Evolutionary conservation across 257 asterid species (phyloP), one percentile per base, ranked within the genome.

Genomic region (Buddleja alternifolia): DNA sequence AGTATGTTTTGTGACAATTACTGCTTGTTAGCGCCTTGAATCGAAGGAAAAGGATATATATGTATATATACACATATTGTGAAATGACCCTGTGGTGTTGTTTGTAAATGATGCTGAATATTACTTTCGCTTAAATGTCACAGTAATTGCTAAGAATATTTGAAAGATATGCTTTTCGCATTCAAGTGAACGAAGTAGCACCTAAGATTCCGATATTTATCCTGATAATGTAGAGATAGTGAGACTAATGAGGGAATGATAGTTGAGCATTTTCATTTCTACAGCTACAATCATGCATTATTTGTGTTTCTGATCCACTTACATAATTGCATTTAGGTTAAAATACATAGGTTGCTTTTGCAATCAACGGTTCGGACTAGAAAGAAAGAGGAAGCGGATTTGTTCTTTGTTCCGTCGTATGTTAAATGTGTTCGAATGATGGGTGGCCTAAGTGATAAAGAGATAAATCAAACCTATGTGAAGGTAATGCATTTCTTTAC

Each of bases 381-480:
- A 65, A 84, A 60, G 70, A 93, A 90, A 83, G 91, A 85, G 68
- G 90, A 85, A 63, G 99, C 97, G 6, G 96, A 90, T 76, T 76
- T 93, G 70, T 93, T 93, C 79, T 90, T 93, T 59, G 96, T 90
- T 77, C 96, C 99, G 3, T 74, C 88, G 60, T 93, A 93, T 77
- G 89, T 87, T 51, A 93, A 93, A 77, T 93, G 97, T 76, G 96
- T 88, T 8, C 85, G 96, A 48, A 86, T 85, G 96, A 90, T 88
- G 96, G 96, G 97, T 29, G 95, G 96, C 48, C 80, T 93, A 72
- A 88, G 66, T 50, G 97, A 93, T 77, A 93, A 86, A 72, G 97
- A 90, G 87, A 93, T 93, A 78, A 88, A 93, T 83, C 92, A 84
- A 60, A 86, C 96, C 36, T 90, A 88, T 69, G 93, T 85, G 48